phyloP scores from a whole-genome alignment of 2,329 filamentous ascomycete genomes.

The Aspergillus persii region DNA sequence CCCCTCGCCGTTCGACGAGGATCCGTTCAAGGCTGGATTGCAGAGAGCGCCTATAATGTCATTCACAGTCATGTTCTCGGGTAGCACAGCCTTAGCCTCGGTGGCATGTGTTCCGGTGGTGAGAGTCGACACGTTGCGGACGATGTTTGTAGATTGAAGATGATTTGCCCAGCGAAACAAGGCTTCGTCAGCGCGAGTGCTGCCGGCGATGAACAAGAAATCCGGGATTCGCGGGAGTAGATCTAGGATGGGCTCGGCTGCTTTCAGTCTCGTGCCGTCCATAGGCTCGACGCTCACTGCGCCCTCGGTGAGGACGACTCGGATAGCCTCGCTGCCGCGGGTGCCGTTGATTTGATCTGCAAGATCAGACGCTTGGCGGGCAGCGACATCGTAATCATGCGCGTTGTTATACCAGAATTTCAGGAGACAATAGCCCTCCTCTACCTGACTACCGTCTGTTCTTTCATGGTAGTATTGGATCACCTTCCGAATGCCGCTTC shows the following conservation, averaged over 20 bases:
- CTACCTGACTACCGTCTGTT: slow-evolving; percentile 78
- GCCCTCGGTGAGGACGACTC: slow-evolving; percentile 76
- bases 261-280: slow-evolving; percentile 81
- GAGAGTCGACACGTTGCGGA: slow-evolving; percentile 73
- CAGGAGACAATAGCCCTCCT: slow-evolving; percentile 81
- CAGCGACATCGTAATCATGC: slow-evolving; percentile 70
- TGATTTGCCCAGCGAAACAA: slow-evolving; percentile 93
- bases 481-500: slow-evolving; percentile 75
- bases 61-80: slow-evolving; percentile 80
- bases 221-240: slow-evolving; percentile 64
- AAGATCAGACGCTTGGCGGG: slow-evolving; percentile 81
- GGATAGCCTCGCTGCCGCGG: slow-evolving; percentile 76
- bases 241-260: slow-evolving; percentile 69
- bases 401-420: slow-evolving; percentile 83
- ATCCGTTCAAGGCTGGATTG: slow-evolving; percentile 11
- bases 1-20: not conserved
- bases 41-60: slow-evolving; percentile 24
- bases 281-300: slow-evolving; percentile 80
- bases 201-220: slow-evolving; percentile 83
- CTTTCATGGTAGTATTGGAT: slow-evolving; percentile 86
- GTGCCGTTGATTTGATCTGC: slow-evolving; percentile 92
- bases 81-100: slow-evolving; percentile 75
- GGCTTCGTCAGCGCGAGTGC: slow-evolving; percentile 84
- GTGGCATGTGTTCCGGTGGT: slow-evolving; percentile 82
- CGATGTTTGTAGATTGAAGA: slow-evolving; percentile 55